Conservation (phyloP, 306 rosid species). For the Leucaena leucocephala region DNA sequence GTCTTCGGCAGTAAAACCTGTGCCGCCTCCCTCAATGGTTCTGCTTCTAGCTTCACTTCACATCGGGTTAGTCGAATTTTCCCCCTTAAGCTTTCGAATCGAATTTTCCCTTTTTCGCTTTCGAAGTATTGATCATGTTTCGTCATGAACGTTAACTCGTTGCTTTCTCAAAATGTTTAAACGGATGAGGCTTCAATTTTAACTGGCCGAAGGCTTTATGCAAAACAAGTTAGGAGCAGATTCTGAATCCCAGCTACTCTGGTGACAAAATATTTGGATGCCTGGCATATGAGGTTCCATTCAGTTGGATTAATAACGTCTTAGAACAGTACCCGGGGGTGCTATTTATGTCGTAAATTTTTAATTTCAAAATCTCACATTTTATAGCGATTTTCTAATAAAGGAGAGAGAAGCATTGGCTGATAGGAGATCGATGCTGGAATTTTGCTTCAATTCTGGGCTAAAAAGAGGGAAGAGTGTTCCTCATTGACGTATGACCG, state of each 20-base stretch:
- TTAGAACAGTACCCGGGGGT: neutral
- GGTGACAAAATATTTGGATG: neutral
- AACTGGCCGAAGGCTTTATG: neutral
- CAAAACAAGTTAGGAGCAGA: neutral
- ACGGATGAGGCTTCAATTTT: neutral
- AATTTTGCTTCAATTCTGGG: neutral
- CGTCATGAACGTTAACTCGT: neutral
- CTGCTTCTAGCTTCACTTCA: constrained; percentile 41
- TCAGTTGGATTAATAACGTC: neutral
- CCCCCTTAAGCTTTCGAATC: too few species aligned
- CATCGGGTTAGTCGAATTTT: constrained; percentile 43
- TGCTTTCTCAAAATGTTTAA: neutral
- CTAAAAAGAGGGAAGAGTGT: neutral
- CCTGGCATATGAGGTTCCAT: neutral
- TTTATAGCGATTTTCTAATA: neutral
- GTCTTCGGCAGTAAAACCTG: constrained; percentile 35
- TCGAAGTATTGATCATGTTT: neutral
- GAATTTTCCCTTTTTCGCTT: neutral
- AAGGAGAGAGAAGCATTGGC: neutral
- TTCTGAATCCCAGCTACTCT: neutral
- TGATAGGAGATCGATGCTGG: neutral
- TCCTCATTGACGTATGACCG: neutral
- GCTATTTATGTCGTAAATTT: neutral
- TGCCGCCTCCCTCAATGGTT: constrained; percentile 51
- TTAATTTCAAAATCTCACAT: neutral